A percentile compares a stretch with the other conserved stretches of the same genome.
These are phyloP conservation scores for Cyclostephanos invisitatus DNA, from an alignment of 108 stramenopile genomes.

Conservation along the genomic window DNA sequence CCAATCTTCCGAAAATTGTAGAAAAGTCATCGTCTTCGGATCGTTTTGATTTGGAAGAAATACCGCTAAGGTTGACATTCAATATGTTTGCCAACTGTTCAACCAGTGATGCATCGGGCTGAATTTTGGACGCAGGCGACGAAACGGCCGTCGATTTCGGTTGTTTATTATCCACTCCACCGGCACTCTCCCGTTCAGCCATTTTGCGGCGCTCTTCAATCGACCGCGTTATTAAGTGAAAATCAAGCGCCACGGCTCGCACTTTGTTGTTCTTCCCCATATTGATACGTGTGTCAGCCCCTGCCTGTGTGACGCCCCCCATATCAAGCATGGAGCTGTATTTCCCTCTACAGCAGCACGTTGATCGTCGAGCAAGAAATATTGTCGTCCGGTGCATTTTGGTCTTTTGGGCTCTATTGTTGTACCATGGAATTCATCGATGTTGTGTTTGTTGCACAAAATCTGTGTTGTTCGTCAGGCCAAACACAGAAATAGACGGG, in stretches of 20 bases:
- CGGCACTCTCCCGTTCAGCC: slow-evolving; percentile 7
- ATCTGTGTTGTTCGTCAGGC: no score
- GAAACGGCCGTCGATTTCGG: not conserved
- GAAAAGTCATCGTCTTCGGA: slow-evolving; percentile 50
- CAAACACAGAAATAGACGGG: no score
- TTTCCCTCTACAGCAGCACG: slow-evolving; percentile 17
- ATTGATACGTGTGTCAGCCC: slow-evolving; percentile 49
- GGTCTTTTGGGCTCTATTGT: no score
- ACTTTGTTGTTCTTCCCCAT: slow-evolving; percentile 78
- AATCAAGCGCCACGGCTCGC: slow-evolving; percentile 83
- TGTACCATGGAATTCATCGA: no score
- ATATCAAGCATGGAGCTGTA: slow-evolving; percentile 75
- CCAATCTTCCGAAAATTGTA: slow-evolving; percentile 22
- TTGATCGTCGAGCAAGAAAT: slow-evolving; percentile 1
- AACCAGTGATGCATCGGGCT: slow-evolving; percentile 46
- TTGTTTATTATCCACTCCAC: not conserved
- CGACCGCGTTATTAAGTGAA: slow-evolving; percentile 61
- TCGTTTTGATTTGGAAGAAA: slow-evolving; percentile 19
- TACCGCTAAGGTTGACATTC: slow-evolving; percentile 53
- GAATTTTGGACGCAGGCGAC: not conserved
- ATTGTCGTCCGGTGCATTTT: slow-evolving; percentile 22
- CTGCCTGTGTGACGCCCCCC: slow-evolving; percentile 63
- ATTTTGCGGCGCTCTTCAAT: slow-evolving; percentile 40
- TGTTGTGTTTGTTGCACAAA: no score
- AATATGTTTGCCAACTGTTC: slow-evolving; percentile 63